phyloP scores from a whole-genome alignment of 2,329 filamentous ascomycete genomes.

The Botrytis pseudocinerea region DNA sequence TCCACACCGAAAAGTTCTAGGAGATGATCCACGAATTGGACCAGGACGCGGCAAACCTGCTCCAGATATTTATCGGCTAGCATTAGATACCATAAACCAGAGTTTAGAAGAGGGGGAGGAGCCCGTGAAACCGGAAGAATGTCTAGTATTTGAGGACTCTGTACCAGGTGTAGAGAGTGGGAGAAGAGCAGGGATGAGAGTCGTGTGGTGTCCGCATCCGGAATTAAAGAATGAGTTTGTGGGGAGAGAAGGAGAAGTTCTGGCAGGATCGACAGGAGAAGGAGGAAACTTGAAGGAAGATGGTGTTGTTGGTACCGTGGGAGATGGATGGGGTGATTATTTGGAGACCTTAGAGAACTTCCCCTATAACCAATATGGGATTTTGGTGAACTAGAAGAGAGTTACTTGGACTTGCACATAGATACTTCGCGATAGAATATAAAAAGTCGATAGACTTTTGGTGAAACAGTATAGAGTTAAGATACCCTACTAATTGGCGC shows the following conservation, averaged over 20 bases:
- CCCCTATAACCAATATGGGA: constrained; percentile 60
- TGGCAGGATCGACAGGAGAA: constrained; percentile 70
- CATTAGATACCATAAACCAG: constrained; percentile 80
- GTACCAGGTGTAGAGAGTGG: constrained; percentile 92
- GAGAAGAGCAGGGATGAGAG: constrained; percentile 88
- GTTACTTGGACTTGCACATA: not conserved
- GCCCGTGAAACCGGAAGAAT: constrained; percentile 77
- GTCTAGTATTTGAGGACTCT: constrained; percentile 93
- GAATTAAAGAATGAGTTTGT: constrained; percentile 73
- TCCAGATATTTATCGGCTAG: constrained; percentile 91
- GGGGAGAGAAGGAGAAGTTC: constrained; percentile 75
- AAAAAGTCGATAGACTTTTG: not conserved
- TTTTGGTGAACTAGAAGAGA: constrained; percentile 40
- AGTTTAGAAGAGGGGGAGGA: constrained; percentile 62
- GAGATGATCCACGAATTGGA: constrained; percentile 78
- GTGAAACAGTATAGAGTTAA: not conserved
- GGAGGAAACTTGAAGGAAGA: constrained; percentile 43
- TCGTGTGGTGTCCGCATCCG: constrained; percentile 87
- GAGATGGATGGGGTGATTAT: constrained; percentile 63
- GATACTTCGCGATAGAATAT: not conserved
- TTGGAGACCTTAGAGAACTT: constrained; percentile 53
- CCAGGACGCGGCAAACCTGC: constrained; percentile 87
- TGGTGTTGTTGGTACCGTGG: constrained; percentile 61
- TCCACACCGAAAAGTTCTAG: constrained; percentile 70
- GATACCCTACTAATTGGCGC: not conserved